These are phyloP conservation scores for Apiospora pterosperma DNA, from an alignment of 2,329 filamentous ascomycete genomes.

Conservation along the genomic window DNA sequence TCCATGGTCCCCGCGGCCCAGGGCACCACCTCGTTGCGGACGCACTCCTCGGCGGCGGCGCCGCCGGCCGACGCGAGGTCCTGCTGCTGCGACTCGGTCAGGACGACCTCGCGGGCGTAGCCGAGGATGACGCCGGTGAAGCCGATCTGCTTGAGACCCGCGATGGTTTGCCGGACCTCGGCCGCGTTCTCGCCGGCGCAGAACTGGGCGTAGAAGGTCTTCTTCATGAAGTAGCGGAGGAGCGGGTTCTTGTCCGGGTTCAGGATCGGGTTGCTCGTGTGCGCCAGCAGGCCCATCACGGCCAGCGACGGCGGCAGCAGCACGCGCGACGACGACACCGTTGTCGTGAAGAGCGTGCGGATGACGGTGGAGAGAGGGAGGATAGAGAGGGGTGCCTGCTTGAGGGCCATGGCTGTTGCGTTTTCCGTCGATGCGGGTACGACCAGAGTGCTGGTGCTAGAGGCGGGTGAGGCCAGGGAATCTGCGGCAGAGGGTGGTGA, in stretches of 20 bases:
- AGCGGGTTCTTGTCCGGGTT: conserved; percentile 74
- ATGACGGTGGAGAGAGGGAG: conserved; percentile 65
- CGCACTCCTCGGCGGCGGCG: conserved; percentile 43
- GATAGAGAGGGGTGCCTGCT: conserved; percentile 52
- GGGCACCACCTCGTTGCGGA: conserved; percentile 59
- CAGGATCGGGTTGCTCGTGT: conserved; percentile 63
- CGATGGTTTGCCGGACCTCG: conserved; percentile 66
- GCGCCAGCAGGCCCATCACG: conserved; percentile 65
- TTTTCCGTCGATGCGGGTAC: background rate
- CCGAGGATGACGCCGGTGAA: conserved; percentile 82
- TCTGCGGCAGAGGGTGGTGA: conserved; percentile 2
- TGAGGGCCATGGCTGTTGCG: conserved; percentile 12
- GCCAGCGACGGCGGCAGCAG: conserved; percentile 69
- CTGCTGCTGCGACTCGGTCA: conserved; percentile 51
- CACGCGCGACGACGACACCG: conserved; percentile 65
- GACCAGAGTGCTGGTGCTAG: conserved; percentile 9
- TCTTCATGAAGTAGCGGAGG: conserved; percentile 67
- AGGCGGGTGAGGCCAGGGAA: conserved; percentile 15
- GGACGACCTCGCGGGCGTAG: conserved; percentile 79
- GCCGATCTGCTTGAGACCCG: conserved; percentile 67
- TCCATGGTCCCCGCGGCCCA: conserved; percentile 75
- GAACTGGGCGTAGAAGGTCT: conserved; percentile 88
- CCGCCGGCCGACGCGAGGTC: conserved; percentile 41
- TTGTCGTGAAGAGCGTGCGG: conserved; percentile 66
- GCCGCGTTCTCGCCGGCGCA: conserved; percentile 73